Conservation (phyloP, 108 stramenopile genomes). For the Aureococcus anophagefferens region DNA sequence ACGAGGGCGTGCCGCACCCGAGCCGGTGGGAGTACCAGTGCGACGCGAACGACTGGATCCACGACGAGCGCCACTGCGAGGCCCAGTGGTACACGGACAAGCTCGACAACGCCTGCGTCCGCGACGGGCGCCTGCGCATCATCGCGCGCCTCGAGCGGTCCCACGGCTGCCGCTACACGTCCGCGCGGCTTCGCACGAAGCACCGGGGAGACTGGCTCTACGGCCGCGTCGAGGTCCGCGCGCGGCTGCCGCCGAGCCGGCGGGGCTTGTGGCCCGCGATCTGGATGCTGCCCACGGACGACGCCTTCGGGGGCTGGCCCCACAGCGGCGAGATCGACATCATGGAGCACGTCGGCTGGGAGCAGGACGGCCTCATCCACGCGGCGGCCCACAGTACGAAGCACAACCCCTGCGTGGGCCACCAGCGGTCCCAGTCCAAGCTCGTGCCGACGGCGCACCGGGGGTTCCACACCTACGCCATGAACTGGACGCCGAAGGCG, state of each 20-base stretch:
- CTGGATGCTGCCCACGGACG: background rate
- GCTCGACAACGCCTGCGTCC: background rate
- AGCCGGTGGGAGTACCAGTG: background rate
- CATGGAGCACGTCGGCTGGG: constrained; percentile 2
- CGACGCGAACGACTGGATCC: background rate
- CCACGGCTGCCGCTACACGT: background rate
- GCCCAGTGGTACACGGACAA: background rate
- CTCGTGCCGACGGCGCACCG: background rate
- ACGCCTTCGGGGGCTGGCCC: background rate
- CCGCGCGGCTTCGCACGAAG: background rate
- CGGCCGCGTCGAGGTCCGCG: background rate
- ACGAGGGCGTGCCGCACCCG: background rate
- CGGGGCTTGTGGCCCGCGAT: background rate
- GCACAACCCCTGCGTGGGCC: background rate
- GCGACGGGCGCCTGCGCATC: background rate
- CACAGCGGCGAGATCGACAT: background rate
- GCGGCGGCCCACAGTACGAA: background rate
- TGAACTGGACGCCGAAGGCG: background rate
- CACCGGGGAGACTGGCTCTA: background rate
- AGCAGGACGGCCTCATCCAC: background rate
- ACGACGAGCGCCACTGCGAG: background rate
- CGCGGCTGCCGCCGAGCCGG: background rate
- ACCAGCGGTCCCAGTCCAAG: background rate
- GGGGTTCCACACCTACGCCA: background rate
- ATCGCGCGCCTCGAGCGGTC: background rate